These are phyloP conservation scores for Dioscorea cayenensis DNA, from an alignment of 116 monocot species.

Conservation along the genomic window DNA sequence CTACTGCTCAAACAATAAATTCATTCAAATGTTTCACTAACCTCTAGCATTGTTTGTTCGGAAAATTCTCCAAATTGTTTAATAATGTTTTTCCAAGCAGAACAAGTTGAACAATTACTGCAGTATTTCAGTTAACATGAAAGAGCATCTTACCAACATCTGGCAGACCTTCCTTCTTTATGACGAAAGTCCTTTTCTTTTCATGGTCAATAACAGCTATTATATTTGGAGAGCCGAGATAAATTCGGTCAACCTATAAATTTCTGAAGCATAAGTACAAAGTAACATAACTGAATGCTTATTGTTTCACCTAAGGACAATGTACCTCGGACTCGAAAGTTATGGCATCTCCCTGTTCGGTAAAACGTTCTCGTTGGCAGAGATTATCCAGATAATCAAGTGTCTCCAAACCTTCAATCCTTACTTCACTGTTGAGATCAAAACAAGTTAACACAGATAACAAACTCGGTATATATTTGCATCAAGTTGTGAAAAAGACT, in stretches of 20 bases:
- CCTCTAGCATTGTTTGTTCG: no score
- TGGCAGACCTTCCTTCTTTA: slow-evolving; percentile 81
- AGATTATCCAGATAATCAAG: slow-evolving; percentile 89
- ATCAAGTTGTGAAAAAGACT: no score
- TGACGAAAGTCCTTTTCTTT: slow-evolving; percentile 78
- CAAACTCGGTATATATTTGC: neutral
- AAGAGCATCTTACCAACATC: slow-evolving; percentile 55
- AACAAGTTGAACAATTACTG: neutral
- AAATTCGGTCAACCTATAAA: slow-evolving; percentile 83
- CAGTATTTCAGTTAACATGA: neutral
- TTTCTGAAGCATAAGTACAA: neutral
- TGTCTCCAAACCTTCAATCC: slow-evolving; percentile 91
- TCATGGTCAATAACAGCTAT: slow-evolving; percentile 83
- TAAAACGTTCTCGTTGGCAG: slow-evolving; percentile 54
- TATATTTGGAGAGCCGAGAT: slow-evolving; percentile 67
- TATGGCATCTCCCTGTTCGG: slow-evolving; percentile 91
- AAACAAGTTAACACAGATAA: neutral
- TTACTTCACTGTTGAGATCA: slow-evolving; percentile 58
- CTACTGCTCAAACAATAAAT: slow-evolving; percentile 30
- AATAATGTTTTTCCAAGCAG: no score
- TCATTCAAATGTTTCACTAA: neutral
- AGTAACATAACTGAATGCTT: slow-evolving; percentile 10
- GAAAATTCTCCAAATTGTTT: no score
- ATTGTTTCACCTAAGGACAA: neutral
- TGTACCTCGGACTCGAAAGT: slow-evolving; percentile 91